Conservation (phyloP, 768 basidiomycete species). For the Austroboletus eburneus region DNA sequence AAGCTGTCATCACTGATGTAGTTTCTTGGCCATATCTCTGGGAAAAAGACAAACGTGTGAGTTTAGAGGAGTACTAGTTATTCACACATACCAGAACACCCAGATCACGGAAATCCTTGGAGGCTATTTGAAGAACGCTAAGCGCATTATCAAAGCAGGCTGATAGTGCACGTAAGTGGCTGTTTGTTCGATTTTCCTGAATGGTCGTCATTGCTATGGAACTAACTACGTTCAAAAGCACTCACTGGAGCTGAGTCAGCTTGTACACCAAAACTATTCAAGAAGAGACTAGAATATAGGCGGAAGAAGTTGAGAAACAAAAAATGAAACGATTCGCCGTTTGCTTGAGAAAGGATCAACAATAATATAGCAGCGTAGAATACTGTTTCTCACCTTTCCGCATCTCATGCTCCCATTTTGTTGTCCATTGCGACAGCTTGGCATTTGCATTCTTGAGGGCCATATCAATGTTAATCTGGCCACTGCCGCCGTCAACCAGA, state of each 20-base stretch:
- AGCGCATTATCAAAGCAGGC: conserved; percentile 73
- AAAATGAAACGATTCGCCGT: conserved; percentile 71
- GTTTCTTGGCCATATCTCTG: conserved; percentile 86
- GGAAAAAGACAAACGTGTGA: conserved; percentile 1
- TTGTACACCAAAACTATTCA: conserved; percentile 82
- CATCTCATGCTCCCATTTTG: conserved; percentile 72
- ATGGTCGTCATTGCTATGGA: background rate
- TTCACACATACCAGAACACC: conserved; percentile 59
- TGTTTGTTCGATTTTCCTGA: conserved; percentile 54
- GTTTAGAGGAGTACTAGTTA: conserved; percentile 36
- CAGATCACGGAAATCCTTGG: conserved; percentile 68
- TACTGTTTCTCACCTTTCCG: conserved; percentile 45
- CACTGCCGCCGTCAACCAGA: conserved; percentile 39
- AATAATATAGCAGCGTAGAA: background rate
- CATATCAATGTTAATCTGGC: conserved; percentile 70
- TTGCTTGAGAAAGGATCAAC: conserved; percentile 40
- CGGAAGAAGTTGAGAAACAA: conserved; percentile 74
- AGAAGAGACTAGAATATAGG: conserved; percentile 72
- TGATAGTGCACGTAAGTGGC: conserved; percentile 64
- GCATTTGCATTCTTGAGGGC: conserved; percentile 69
- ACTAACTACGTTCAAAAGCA: conserved; percentile 11
- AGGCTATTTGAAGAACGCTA: conserved; percentile 65
- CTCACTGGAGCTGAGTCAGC: conserved; percentile 54
- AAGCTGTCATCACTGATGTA: conserved; percentile 82
- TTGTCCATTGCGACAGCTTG: conserved; percentile 68